Percentiles rank a stretch among this genome's conserved stretches.
These are phyloP conservation scores for Citrus unshiu DNA, from an alignment of 345 rosid genomes.

Conservation along the genomic window DNA sequence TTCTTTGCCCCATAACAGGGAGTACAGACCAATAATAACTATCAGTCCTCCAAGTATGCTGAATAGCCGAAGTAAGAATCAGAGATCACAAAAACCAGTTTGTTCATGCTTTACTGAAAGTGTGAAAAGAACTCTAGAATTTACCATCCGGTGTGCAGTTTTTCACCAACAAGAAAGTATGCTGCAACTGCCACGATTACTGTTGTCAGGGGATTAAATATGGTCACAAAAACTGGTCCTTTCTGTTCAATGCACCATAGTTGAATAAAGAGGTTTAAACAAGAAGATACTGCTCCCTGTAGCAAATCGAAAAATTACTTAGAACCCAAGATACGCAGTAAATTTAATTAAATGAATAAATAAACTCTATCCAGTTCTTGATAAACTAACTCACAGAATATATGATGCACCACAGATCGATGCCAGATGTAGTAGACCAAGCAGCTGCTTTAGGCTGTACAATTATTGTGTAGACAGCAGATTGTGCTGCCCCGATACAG, in stretches of 20 bases:
- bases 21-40: constrained; percentile 21
- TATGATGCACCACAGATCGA: not conserved
- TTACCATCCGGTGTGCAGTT: constrained; percentile 22
- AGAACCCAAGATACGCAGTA: not conserved
- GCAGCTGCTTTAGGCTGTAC: constrained; percentile 13
- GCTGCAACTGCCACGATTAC: constrained; percentile 19
- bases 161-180: constrained; percentile 30
- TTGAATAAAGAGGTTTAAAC: constrained; percentile 8
- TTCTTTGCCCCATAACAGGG: constrained; percentile 33
- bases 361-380: not conserved
- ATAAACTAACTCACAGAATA: not conserved
- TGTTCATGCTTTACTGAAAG: not conserved
- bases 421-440: not conserved
- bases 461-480: constrained; percentile 23
- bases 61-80: not conserved
- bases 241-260: constrained; percentile 27
- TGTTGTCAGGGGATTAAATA: constrained; percentile 24
- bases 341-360: not conserved
- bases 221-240: constrained; percentile 32
- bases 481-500: constrained; percentile 22
- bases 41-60: constrained; percentile 28
- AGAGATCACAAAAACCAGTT: not conserved
- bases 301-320: not conserved
- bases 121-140: not conserved
- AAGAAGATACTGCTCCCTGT: constrained; percentile 2